phyloP scores from a whole-genome alignment of 495 filamentous ascomycete genomes.

The Penicillium riverlandense region DNA sequence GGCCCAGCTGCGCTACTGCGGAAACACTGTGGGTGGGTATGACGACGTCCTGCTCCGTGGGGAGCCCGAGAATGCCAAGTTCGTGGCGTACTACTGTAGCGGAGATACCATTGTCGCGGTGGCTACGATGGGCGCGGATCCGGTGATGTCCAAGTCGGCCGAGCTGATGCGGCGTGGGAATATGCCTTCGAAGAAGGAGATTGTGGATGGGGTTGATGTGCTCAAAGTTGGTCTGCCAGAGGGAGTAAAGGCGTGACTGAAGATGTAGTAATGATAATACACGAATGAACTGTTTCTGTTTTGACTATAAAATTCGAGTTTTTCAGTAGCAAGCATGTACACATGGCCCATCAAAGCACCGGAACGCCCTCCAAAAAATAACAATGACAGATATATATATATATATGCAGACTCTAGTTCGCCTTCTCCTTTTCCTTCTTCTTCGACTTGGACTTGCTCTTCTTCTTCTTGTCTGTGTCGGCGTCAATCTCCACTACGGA shows the following conservation, averaged over 20 bases:
- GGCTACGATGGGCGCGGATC: slow-evolving; percentile 85
- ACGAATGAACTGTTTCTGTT: no score
- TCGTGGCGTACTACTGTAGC: slow-evolving; percentile 80
- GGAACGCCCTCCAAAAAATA: slow-evolving; percentile 22
- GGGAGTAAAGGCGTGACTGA: slow-evolving; percentile 8
- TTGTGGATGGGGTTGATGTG: slow-evolving; percentile 68
- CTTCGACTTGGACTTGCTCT: slow-evolving; percentile 12
- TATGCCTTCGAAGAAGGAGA: slow-evolving; percentile 77
- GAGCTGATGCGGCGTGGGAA: slow-evolving; percentile 78
- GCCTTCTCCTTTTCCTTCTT: slow-evolving; percentile 17
- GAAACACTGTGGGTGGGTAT: slow-evolving; percentile 71
- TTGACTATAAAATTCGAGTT: no score
- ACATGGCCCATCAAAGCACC: slow-evolving; percentile 15
- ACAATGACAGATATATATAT: slow-evolving; percentile 5
- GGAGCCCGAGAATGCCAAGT: slow-evolving; percentile 72
- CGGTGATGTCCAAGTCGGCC: slow-evolving; percentile 71
- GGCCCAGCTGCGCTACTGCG: slow-evolving; percentile 84
- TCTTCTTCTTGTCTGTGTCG: slow-evolving; percentile 10
- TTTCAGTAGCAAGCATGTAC: slow-evolving; percentile 12
- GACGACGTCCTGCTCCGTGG: slow-evolving; percentile 78
- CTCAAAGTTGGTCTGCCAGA: slow-evolving; percentile 50
- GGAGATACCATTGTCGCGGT: slow-evolving; percentile 89
- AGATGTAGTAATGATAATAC: not conserved
- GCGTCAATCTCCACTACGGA: slow-evolving; percentile 13
- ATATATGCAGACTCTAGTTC: slow-evolving; percentile 1